These are phyloP conservation scores for Neurospora cerealis DNA, from an alignment of 495 filamentous ascomycete species.

Conservation along the genomic window DNA sequence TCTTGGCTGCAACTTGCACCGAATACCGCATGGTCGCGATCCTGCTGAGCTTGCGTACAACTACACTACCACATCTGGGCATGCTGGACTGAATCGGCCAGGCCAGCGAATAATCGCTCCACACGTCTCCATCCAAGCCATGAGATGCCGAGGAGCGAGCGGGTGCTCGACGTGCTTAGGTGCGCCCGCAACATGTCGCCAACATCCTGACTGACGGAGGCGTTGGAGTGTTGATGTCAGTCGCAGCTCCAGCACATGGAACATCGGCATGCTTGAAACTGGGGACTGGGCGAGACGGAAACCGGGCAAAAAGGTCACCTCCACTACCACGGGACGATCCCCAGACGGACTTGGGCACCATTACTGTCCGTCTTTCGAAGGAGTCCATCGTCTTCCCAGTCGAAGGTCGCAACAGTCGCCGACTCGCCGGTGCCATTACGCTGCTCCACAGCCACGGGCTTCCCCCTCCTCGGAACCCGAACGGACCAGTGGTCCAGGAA, in stretches of 20 bases:
- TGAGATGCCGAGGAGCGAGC: neutral
- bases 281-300: neutral
- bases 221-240: neutral
- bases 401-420: neutral
- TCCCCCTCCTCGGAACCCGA: neutral
- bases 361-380: neutral
- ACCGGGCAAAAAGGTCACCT: neutral
- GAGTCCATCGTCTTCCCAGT: neutral
- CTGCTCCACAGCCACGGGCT: neutral
- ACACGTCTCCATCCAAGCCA: constrained; percentile 14
- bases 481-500: neutral
- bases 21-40: neutral
- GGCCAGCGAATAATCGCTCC: constrained; percentile 14
- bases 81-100: neutral
- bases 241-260: neutral
- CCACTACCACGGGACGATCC: neutral
- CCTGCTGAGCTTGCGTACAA: neutral
- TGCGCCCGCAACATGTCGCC: neutral
- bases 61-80: neutral
- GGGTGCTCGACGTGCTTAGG: neutral
- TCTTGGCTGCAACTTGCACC: neutral
- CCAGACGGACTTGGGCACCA: neutral
- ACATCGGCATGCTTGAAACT: neutral
- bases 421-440: neutral
- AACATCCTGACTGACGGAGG: neutral